A percentile compares a stretch with the other conserved stretches of the same genome.
These are phyloP conservation scores for Clarireedia sp. DNA, from an alignment of 2,329 filamentous ascomycete genomes.

Conservation along the genomic window DNA sequence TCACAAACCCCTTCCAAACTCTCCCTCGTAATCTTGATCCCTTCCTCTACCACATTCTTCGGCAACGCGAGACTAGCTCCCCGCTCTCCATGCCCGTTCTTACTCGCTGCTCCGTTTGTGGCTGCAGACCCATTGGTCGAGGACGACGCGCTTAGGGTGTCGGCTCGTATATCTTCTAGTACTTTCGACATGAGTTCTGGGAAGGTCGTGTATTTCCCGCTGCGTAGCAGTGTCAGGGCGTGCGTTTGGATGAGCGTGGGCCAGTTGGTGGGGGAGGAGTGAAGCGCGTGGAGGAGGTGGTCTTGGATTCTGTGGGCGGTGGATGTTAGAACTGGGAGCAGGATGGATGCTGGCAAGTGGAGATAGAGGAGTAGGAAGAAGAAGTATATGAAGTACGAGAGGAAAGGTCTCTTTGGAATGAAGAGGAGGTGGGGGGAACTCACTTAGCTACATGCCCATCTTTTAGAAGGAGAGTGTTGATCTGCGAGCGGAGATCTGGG, in stretches of 20 bases:
- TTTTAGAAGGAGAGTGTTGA: constrained; percentile 50
- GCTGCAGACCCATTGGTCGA: constrained; percentile 16
- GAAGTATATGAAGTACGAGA: neutral
- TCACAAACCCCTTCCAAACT: constrained; percentile 41
- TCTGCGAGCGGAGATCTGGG: constrained; percentile 52
- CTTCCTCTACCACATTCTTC: constrained; percentile 51
- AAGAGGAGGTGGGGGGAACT: constrained; percentile 14
- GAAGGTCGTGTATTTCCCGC: constrained; percentile 51
- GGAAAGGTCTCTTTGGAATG: neutral
- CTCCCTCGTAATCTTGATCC: constrained; percentile 51
- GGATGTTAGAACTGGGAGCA: constrained; percentile 2
- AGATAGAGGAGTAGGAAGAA: neutral
- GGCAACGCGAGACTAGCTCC: constrained; percentile 46
- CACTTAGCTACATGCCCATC: constrained; percentile 55
- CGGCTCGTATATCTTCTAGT: constrained; percentile 46
- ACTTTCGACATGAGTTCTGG: constrained; percentile 53
- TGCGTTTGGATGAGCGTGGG: constrained; percentile 52
- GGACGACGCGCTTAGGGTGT: constrained; percentile 12
- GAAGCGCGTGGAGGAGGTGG: constrained; percentile 51
- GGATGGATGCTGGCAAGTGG: constrained; percentile 2
- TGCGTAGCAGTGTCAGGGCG: constrained; percentile 52
- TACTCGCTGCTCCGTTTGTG: neutral
- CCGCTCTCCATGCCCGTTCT: constrained; percentile 16
- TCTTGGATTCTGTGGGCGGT: constrained; percentile 51
- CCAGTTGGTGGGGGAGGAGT: constrained; percentile 54